Evolutionary conservation across 192 early-diverging fungal genomes (phyloP), one percentile per base, ranked within the genome.

Genomic region (Gryganskiella cystojenkinii): DNA sequence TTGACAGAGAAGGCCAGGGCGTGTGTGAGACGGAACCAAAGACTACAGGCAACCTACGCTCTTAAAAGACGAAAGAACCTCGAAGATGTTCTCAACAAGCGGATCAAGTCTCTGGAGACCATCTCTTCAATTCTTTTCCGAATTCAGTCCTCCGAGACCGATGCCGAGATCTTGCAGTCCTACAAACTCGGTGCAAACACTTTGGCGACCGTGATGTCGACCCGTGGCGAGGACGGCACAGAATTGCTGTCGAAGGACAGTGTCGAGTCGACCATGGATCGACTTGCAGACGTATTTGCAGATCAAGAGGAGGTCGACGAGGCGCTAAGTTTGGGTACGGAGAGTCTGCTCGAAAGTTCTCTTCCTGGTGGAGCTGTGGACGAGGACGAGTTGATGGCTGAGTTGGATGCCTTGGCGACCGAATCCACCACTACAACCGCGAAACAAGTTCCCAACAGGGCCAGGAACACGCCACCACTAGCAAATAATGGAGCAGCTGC

Each of bases 291-390:
- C 20, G 70, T 79, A 0, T 79, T 91, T 42, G 85, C 86, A 20
- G 89, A 89, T 59, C 89, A 91, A 30, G 57, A 80, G 24, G 87
- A 91, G 59, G 84, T 90, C 24, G 90, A 92, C 15, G 63, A 85
- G 27, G 88, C 88, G 0, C 81, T 92, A 55, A 72, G 58, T 17
- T 37, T 50, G 5, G 81, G 83, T 10, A 70, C 79, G n/a, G 61
- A 73, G 0, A 44, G 57, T 14, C 51, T 83, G 15, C 24, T 70
- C 5, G 70, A 64, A 31, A 47, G 31, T 22, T 56, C 31, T 40
- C 27, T 37, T 4, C 27, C 74, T 10, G 54, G 54, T 15, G 73
- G 61, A n/a, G n/a, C n/a, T 7, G 59, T 69, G n/a, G 67, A 69
- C 33, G 73, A 78, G 19, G 67, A 78, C 37, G 66, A 64, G 2